A percentile compares a stretch with the other conserved stretches of the same genome.
These are phyloP conservation scores for Strigomonas galati DNA, from an alignment of 208 protist genomes.

Conservation along the genomic window DNA sequence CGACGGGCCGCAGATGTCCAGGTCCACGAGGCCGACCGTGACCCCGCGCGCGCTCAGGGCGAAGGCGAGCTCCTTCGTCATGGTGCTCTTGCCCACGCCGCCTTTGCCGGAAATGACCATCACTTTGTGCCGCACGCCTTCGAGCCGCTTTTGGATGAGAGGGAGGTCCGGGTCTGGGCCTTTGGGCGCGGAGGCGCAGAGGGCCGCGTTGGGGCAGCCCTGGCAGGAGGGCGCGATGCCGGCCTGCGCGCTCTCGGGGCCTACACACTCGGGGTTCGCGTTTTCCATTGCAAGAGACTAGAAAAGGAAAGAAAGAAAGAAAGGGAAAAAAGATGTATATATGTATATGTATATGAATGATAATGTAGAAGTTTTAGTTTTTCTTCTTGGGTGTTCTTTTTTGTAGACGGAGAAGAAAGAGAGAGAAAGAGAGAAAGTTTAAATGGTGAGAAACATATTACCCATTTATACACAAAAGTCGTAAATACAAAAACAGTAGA, in stretches of 20 bases:
- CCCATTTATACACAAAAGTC: too few species aligned
- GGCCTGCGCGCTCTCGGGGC: conserved; percentile 89
- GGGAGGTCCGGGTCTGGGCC: conserved; percentile 91
- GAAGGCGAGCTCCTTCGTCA: conserved; percentile 91
- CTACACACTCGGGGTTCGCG: conserved; percentile 90
- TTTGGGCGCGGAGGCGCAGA: conserved; percentile 94
- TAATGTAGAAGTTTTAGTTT: not conserved
- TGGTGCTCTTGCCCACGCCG: conserved; percentile 94
- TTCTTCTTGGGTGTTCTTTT: not conserved
- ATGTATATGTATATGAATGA: conserved; percentile 7
- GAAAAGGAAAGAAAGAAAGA: not conserved
- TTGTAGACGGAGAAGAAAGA: conserved; percentile 2
- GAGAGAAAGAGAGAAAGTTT: conserved; percentile 8
- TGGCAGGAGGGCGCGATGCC: conserved; percentile 95
- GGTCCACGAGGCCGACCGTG: conserved; percentile 98
- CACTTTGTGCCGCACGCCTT: conserved; percentile 79
- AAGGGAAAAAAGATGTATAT: conserved; percentile 1
- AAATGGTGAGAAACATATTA: too few species aligned
- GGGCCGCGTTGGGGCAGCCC: conserved; percentile 97
- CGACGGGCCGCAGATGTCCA: conserved; percentile 99
- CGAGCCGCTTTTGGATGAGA: conserved; percentile 75
- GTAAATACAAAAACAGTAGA: too few species aligned
- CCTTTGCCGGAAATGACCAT: conserved; percentile 92
- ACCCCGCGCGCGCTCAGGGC: conserved; percentile 61
- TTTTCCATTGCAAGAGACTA: conserved; percentile 18